Conservation (phyloP, 2,329 filamentous ascomycete species). For the Anthostomella pinea region DNA sequence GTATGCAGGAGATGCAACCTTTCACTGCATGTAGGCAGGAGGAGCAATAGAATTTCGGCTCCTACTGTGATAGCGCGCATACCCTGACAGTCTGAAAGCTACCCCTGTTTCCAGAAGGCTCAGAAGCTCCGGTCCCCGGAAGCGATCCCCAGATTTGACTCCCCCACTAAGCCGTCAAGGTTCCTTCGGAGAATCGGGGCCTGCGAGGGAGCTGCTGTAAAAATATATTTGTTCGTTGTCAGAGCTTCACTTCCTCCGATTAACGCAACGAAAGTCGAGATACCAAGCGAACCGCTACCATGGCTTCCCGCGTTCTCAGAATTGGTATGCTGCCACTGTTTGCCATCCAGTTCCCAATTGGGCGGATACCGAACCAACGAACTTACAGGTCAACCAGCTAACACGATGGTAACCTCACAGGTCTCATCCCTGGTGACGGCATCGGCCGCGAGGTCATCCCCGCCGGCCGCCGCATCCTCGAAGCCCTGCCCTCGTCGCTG, state of each 20-base stretch:
- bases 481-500: conserved; percentile 87
- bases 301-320: conserved; percentile 64
- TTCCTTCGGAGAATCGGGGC: background rate
- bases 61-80: no score
- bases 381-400: background rate
- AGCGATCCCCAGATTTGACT: conserved; percentile 7
- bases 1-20: no score
- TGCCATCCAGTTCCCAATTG: conserved; percentile 1
- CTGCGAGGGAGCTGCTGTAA: no score
- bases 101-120: background rate
- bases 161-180: no score
- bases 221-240: conserved; percentile 11
- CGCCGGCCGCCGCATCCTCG: conserved; percentile 84
- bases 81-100: no score
- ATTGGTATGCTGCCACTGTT: conserved; percentile 52
- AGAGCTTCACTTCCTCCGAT: conserved; percentile 9
- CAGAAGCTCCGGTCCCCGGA: conserved; percentile 19
- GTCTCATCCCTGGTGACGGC: conserved; percentile 95
- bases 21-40: no score
- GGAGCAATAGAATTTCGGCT: no score
- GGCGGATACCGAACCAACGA: background rate
- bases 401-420: conserved; percentile 43
- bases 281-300: conserved; percentile 39
- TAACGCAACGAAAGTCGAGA: background rate
- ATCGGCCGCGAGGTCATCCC: conserved; percentile 99